Evolutionary conservation across 768 basidiomycete species (phyloP).

Genomic region (Gyrodon lividus): DNA sequence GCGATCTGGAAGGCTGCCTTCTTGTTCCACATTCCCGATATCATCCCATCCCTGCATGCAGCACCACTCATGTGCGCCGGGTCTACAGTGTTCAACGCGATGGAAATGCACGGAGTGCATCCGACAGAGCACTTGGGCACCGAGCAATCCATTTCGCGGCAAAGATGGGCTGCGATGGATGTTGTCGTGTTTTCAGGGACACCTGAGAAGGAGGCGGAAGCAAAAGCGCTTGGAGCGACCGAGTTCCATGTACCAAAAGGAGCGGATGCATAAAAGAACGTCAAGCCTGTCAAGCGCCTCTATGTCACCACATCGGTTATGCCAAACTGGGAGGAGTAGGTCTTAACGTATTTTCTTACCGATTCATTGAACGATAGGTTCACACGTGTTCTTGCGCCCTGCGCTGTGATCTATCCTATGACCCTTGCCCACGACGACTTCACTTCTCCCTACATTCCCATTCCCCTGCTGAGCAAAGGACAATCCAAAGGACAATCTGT

Average conservation of each 20-base stretch:
- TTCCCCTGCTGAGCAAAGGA: conserved; percentile 15
- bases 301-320: conserved; percentile 17
- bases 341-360: not conserved
- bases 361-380: conserved; percentile 8
- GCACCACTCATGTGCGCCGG: conserved; percentile 32
- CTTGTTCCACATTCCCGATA: conserved; percentile 28
- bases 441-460: conserved; percentile 10
- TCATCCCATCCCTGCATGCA: conserved; percentile 19
- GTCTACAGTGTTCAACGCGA: conserved; percentile 21
- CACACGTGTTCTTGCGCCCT: conserved; percentile 15
- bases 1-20: conserved; percentile 29
- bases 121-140: conserved; percentile 30
- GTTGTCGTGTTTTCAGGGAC: conserved; percentile 28
- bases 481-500: conserved; percentile 10
- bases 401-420: conserved; percentile 17
- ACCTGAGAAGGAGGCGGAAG: conserved; percentile 26
- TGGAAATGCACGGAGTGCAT: conserved; percentile 21
- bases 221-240: conserved; percentile 23
- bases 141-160: conserved; percentile 31
- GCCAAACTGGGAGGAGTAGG: conserved; percentile 14
- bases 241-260: conserved; percentile 29
- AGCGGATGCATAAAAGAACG: conserved; percentile 14
- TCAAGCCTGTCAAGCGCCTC: conserved; percentile 22
- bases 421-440: conserved; percentile 16
- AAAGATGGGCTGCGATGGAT: conserved; percentile 29